Evolutionary conservation across 2,329 filamentous ascomycete species (phyloP), one percentile per base, ranked within the genome.

Genomic region (Fusarium liriodendri): DNA sequence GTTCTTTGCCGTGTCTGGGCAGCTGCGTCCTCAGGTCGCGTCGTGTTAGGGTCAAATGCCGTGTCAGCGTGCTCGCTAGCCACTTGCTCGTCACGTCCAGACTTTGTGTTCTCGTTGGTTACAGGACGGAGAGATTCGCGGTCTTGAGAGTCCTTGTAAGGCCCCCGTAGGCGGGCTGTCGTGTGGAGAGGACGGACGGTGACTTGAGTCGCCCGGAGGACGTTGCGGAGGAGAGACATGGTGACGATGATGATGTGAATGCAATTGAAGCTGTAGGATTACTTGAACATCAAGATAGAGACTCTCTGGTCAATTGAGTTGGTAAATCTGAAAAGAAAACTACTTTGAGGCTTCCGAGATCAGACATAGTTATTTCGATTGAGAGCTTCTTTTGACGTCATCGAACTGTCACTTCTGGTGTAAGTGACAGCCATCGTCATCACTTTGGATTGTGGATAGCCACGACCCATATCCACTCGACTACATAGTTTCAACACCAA

Each of bases 31-130:
- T 95, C 91, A 0, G 94, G 94, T 22, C 87, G 84, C 29, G 93
- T 95, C 80, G 89, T 89, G 64, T 86, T 82, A 0, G 91, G 90
- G 79, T 94, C 88, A 82, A 94, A 97, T 1, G 95, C 92, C 0
- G 91, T 88, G 47, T 91, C 86, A 5, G 85, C 80, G 66, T 88
- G 84, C 33, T 87, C 84, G 0, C 88, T 86, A 0, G 91, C 87
- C 14, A 84, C 83, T 50, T 89, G 86, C 54, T 91, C 86, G 76
- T 93, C 94, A 0, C 89, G 89, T 5, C 90, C 93, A 59, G 90
- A 91, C 79, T 92, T 90, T 66, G 90, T 89, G 82, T 92, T 90
- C 80, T 97, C 94, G 63, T 88, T 90, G 3, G 88, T 83, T 37
- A 89, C 86, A 0, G 93, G 90, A 67, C 92, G 89, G 37, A 97